A percentile compares a stretch with the other conserved stretches of the same genome.
Evolutionary conservation across 208 protist species (phyloP).

Genomic region (Angomonas deanei): DNA sequence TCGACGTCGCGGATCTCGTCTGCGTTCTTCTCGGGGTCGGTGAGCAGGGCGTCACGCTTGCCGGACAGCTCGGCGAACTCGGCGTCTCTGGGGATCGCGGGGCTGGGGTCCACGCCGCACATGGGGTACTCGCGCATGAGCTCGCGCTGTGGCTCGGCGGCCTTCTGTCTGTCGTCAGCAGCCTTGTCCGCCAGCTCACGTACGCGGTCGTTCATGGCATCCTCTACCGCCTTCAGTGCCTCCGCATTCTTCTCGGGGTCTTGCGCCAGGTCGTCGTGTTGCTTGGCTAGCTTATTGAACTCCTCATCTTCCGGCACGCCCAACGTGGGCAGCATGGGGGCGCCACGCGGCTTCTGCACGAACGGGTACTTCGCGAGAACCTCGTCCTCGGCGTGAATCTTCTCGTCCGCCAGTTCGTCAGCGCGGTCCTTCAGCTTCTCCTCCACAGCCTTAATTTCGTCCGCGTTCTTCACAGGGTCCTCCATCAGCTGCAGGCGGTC

Average conservation of each 20-base stretch:
- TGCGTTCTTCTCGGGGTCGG: constrained; percentile 12
- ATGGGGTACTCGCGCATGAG: constrained; percentile 31
- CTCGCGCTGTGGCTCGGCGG: constrained; percentile 12
- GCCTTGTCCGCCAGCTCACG: constrained; percentile 21
- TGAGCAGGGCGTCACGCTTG: constrained; percentile 15
- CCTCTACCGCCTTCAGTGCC: constrained; percentile 11
- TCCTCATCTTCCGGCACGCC: constrained; percentile 21
- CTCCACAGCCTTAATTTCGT: constrained; percentile 14
- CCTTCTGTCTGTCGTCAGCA: constrained; percentile 13
- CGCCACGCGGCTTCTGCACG: constrained; percentile 2
- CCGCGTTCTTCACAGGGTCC: constrained; percentile 17
- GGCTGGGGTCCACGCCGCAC: constrained; percentile 35
- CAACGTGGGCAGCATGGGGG: constrained; percentile 19
- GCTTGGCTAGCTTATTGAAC: constrained; percentile 16
- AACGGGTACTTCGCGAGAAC: constrained; percentile 9
- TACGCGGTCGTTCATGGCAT: constrained; percentile 11
- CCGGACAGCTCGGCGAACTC: constrained; percentile 25
- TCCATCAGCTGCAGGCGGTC: constrained; percentile 18
- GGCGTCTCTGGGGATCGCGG: constrained; percentile 33
- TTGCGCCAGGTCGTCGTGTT: constrained; percentile 6
- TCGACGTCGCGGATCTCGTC: constrained; percentile 16
- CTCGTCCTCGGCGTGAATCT: constrained; percentile 11
- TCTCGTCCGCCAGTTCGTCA: constrained; percentile 21
- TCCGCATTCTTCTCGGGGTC: neutral
- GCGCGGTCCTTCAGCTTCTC: constrained; percentile 14